Percentiles rank a stretch among this genome's conserved stretches.
phyloP scores from a whole-genome alignment of 2,329 filamentous ascomycete genomes.

The Metarhizium brunneum region DNA sequence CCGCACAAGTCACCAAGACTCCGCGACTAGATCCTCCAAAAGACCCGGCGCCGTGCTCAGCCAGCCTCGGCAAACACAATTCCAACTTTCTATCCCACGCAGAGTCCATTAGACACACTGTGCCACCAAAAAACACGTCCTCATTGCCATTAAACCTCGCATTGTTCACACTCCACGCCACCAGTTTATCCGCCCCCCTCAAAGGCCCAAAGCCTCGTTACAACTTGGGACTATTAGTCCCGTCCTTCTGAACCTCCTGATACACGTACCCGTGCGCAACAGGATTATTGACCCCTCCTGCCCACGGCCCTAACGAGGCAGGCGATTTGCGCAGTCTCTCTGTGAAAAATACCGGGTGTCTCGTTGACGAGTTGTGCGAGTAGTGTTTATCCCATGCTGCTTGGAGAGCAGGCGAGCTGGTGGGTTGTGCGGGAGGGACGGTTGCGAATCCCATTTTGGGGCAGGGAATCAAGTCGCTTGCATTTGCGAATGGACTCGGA shows the following conservation, averaged over 20 bases:
- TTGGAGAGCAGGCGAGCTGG: slow-evolving; percentile 9
- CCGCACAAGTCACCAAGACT: no score
- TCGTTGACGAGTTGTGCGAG: slow-evolving; percentile 44
- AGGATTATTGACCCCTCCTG: slow-evolving; percentile 27
- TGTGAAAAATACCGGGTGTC: slow-evolving; percentile 73
- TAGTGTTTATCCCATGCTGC: slow-evolving; percentile 17
- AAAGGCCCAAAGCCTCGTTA: slow-evolving; percentile 15
- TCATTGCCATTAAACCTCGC: background rate
- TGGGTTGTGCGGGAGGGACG: background rate
- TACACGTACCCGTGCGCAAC: slow-evolving; percentile 55
- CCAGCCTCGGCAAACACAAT: background rate
- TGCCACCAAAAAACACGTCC: background rate
- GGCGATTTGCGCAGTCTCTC: slow-evolving; percentile 49
- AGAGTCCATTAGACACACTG: background rate
- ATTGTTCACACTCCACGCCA: slow-evolving; percentile 3
- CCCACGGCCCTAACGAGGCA: slow-evolving; percentile 18
- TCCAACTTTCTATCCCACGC: background rate
- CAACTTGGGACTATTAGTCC: slow-evolving; percentile 24
- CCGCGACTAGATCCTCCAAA: no score
- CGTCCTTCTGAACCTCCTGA: slow-evolving; percentile 30
- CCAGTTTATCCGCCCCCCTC: no score
- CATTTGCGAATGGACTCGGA: background rate
- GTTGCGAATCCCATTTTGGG: slow-evolving; percentile 1
- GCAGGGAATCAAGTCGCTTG: background rate
- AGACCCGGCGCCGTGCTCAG: no score